These are phyloP conservation scores for Desmodesmus armatus DNA, from an alignment of 139 green algal species.

Conservation along the genomic window DNA sequence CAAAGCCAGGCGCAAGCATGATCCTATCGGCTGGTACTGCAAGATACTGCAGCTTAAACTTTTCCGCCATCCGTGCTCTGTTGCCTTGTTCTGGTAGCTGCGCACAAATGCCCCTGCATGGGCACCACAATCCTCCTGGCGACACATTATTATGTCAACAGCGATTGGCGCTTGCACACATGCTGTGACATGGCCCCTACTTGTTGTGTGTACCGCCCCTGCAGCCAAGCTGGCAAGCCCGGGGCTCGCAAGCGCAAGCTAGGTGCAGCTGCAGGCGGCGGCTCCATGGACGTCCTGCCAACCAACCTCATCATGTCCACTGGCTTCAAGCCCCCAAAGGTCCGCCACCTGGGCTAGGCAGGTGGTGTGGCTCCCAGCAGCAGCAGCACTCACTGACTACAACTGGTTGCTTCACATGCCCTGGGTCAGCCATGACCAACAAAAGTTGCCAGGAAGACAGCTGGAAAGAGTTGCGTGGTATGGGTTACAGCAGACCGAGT, in stretches of 20 bases:
- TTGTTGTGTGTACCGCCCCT: background rate
- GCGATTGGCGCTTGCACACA: too few species aligned
- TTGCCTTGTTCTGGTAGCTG: background rate
- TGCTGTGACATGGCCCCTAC: background rate
- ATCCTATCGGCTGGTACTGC: too few species aligned
- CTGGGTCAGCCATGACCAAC: too few species aligned
- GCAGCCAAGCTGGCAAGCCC: slow-evolving; percentile 30
- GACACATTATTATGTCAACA: too few species aligned
- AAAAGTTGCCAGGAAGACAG: too few species aligned
- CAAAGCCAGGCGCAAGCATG: background rate
- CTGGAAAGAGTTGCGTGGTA: too few species aligned
- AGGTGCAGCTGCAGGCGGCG: background rate
- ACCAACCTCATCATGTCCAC: slow-evolving; percentile 24
- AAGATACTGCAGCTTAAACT: too few species aligned
- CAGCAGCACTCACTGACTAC: background rate
- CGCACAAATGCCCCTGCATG: background rate
- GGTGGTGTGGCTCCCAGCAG: too few species aligned
- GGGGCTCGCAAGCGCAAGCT: slow-evolving; percentile 39
- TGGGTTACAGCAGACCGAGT: too few species aligned
- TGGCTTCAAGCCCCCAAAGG: slow-evolving; percentile 31
- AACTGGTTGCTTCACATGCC: background rate
- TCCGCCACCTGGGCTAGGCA: too few species aligned
- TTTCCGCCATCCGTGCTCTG: too few species aligned
- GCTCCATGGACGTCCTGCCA: slow-evolving; percentile 33
- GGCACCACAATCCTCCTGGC: too few species aligned